Base-by-base conservation (phyloP, 2,329 filamentous ascomycete genomes). In the Alternaria gansuensis region DNA sequence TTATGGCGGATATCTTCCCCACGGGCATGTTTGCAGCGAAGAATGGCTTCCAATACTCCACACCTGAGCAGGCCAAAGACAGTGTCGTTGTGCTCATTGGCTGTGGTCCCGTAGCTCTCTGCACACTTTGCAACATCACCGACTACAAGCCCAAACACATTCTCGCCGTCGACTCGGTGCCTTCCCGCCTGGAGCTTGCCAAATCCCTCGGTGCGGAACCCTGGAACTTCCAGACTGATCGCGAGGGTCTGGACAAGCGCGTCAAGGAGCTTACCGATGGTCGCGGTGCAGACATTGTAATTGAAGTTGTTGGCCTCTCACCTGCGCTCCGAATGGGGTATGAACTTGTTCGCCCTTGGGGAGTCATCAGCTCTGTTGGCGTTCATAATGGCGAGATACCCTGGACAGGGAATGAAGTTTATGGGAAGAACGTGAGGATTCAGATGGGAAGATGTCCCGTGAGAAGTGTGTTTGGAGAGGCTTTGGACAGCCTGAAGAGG, bases 1-100 rank as follows among this genome's bases (percentile, higher is more conserved):
- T 97, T 26, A 96, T 97, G 93, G 92, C 91, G 14, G 93, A 97
- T 73, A 96, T 97, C 69, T 96, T 95, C 77, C 93, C 93, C 29
- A 84, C 82, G 0, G 91, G 93, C 7, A 96, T 87, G 79, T 96
- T 93, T 68, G 93, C 91, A 6, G 91, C 91, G 4, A 84, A 85
- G 57, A 95, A 92, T 71, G 93, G 88, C 6, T 89, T 96, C 76
- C 85, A 86, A 57, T 79, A 88, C 71, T 82, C 89, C 37, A 82
- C 79, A 13, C 70, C 72, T 13, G 83, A 87, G 60, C 82, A 88
- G 55, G 85, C 89, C 51, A 78, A 82, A 17, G 85, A 91, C 45
- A 86, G 88, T 59, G 91, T 89, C 0, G 88, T 92, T 0, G 90
- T 96, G 1, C 81, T 96, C 21, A 86, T 97, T 59, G 93, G 93